phyloP scores from a whole-genome alignment of 768 basidiomycete species.

The Hericium coralloides region DNA sequence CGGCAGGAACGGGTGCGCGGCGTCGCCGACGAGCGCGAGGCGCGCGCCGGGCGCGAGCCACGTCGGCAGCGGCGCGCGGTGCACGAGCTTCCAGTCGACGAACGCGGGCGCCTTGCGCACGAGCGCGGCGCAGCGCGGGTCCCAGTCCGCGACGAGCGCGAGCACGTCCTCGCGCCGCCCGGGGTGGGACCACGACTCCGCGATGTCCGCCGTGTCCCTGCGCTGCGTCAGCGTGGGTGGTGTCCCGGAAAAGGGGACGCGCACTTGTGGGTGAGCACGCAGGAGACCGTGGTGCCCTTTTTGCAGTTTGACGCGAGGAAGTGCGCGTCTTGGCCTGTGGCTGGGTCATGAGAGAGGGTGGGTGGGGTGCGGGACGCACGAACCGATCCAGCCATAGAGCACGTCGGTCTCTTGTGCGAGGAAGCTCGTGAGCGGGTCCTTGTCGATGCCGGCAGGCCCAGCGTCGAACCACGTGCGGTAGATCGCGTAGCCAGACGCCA shows the following conservation, averaged over 20 bases:
- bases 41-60: slow-evolving; percentile 18
- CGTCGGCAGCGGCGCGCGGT: slow-evolving; percentile 17
- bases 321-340: slow-evolving; percentile 13
- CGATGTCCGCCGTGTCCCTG: slow-evolving; percentile 17
- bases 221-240: neutral
- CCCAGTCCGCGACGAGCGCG: slow-evolving; percentile 16
- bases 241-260: neutral
- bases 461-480: slow-evolving; percentile 20
- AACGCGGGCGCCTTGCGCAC: slow-evolving; percentile 17
- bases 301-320: slow-evolving; percentile 14
- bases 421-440: slow-evolving; percentile 13
- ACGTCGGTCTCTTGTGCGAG: slow-evolving; percentile 8
- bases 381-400: slow-evolving; percentile 16
- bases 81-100: slow-evolving; percentile 21
- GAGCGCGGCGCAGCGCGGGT: slow-evolving; percentile 19
- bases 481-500: slow-evolving; percentile 17
- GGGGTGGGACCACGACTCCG: slow-evolving; percentile 14
- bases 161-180: slow-evolving; percentile 18
- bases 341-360: neutral
- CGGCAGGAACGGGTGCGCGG: slow-evolving; percentile 24
- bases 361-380: slow-evolving; percentile 1
- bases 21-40: slow-evolving; percentile 21
- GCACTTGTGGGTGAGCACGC: slow-evolving; percentile 18
- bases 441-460: slow-evolving; percentile 13
- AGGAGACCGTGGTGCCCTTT: slow-evolving; percentile 13